phyloP scores from a whole-genome alignment of 2,329 filamentous ascomycete genomes.

The Chaetomium strumarium region DNA sequence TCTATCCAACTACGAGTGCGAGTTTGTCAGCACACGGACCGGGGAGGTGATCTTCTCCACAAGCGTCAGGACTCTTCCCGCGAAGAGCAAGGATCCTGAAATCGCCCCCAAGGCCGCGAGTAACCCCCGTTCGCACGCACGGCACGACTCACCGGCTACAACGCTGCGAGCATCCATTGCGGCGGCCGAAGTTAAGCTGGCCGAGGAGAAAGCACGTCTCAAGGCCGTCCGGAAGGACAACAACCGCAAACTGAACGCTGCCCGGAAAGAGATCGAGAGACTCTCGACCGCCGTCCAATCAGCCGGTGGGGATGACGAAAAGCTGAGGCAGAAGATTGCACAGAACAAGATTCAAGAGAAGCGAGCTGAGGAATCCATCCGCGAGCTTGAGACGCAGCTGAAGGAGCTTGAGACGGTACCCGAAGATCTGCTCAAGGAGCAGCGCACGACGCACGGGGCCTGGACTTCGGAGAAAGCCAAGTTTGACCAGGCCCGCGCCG shows the following conservation, averaged over 20 bases:
- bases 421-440: conserved; percentile 52
- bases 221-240: conserved; percentile 71
- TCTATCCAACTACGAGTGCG: conserved; percentile 69
- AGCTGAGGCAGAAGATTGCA: conserved; percentile 66
- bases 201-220: conserved; percentile 62
- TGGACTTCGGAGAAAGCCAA: conserved; percentile 53
- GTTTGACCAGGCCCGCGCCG: conserved; percentile 51
- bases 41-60: conserved; percentile 63
- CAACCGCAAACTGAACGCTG: conserved; percentile 58
- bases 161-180: conserved; percentile 72
- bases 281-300: conserved; percentile 61
- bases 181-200: conserved; percentile 62
- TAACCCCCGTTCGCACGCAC: conserved; percentile 52
- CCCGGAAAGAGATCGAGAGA: conserved; percentile 69
- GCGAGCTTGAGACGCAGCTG: conserved; percentile 49
- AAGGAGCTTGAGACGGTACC: conserved; percentile 60
- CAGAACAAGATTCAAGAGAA: conserved; percentile 71
- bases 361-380: conserved; percentile 42
- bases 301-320: conserved; percentile 68
- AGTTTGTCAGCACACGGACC: conserved; percentile 65
- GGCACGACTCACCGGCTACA: conserved; percentile 70
- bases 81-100: conserved; percentile 39
- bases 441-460: conserved; percentile 47
- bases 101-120: conserved; percentile 33
- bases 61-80: conserved; percentile 60